A percentile compares a stretch with the other conserved stretches of the same genome.
These are phyloP conservation scores for Trichophyton equinum DNA, from an alignment of 2,329 filamentous ascomycete species.

Conservation along the genomic window DNA sequence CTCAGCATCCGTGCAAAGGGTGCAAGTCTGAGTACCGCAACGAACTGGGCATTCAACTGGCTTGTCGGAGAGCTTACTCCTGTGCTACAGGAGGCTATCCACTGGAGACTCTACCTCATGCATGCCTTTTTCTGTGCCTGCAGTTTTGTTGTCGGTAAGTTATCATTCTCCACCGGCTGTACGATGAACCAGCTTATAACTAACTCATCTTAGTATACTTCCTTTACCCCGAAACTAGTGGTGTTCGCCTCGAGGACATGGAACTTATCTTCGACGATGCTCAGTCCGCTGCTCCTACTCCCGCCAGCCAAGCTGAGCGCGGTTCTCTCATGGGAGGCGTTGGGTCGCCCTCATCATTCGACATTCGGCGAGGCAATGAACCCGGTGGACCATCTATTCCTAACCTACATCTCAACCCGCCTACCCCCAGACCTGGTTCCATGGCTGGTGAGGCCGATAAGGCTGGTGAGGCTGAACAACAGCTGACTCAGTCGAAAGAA, in stretches of 20 bases:
- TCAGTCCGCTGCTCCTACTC: constrained; percentile 69
- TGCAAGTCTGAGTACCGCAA: constrained; percentile 85
- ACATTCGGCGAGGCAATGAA: constrained; percentile 44
- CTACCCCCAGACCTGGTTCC: constrained; percentile 38
- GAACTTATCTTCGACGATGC: constrained; percentile 87
- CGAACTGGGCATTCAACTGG: constrained; percentile 99
- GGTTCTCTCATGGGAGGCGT: constrained; percentile 62
- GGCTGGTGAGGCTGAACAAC: constrained; percentile 19
- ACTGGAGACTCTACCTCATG: constrained; percentile 86
- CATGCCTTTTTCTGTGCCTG: constrained; percentile 94
- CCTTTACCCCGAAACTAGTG: constrained; percentile 92
- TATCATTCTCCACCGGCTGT: background rate
- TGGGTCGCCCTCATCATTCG: constrained; percentile 68
- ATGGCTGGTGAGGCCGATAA: constrained; percentile 3
- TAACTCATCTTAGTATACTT: constrained; percentile 61
- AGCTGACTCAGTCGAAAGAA: constrained; percentile 29
- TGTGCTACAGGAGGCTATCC: constrained; percentile 78
- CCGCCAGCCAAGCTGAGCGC: constrained; percentile 61
- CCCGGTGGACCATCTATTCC: constrained; percentile 52
- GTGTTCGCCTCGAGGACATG: constrained; percentile 94
- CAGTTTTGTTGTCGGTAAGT: constrained; percentile 89
- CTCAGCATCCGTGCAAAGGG: constrained; percentile 95
- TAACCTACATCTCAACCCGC: constrained; percentile 68
- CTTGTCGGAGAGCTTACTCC: constrained; percentile 91
- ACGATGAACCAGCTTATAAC: constrained; percentile 2